Conservation (phyloP, 2,329 filamentous ascomycete species). For the Penicillium olsonii region DNA sequence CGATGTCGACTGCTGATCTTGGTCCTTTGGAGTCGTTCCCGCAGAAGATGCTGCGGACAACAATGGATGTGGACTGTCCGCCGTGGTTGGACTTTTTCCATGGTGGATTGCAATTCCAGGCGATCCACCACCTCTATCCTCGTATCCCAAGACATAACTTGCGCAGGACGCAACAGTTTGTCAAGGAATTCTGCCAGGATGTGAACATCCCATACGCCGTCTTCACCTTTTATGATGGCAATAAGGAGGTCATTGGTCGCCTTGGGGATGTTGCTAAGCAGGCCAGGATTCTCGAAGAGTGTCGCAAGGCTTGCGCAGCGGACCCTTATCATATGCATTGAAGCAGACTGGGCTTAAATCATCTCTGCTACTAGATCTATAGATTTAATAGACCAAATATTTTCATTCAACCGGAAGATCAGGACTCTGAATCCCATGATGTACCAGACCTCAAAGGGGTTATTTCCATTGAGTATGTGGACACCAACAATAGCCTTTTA, state of each 20-base stretch:
- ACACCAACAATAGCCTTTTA: no score
- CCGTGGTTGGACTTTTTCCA: slow-evolving; percentile 85
- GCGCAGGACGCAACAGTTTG: slow-evolving; percentile 69
- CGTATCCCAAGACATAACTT: slow-evolving; percentile 81
- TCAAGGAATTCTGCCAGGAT: slow-evolving; percentile 76
- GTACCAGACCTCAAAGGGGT: no score
- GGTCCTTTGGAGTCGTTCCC: slow-evolving; percentile 81
- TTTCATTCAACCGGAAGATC: no score
- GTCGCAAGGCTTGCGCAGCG: slow-evolving; percentile 52
- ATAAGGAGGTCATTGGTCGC: slow-evolving; percentile 71
- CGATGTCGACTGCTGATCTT: slow-evolving; percentile 84
- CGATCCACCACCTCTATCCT: slow-evolving; percentile 80
- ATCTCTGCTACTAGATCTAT: no score
- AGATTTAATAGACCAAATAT: no score
- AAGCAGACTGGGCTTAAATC: background rate
- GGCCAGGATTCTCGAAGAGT: slow-evolving; percentile 71
- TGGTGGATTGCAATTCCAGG: slow-evolving; percentile 84
- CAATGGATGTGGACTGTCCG: slow-evolving; percentile 88
- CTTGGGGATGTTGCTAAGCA: slow-evolving; percentile 75
- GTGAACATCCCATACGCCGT: slow-evolving; percentile 80
- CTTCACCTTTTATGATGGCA: slow-evolving; percentile 78
- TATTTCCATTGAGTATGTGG: no score
- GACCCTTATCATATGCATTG: slow-evolving; percentile 18
- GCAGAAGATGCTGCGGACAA: slow-evolving; percentile 84
- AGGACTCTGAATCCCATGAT: no score